phyloP scores from a whole-genome alignment of 768 basidiomycete species.

The Kwoniella newhampshirensis region DNA sequence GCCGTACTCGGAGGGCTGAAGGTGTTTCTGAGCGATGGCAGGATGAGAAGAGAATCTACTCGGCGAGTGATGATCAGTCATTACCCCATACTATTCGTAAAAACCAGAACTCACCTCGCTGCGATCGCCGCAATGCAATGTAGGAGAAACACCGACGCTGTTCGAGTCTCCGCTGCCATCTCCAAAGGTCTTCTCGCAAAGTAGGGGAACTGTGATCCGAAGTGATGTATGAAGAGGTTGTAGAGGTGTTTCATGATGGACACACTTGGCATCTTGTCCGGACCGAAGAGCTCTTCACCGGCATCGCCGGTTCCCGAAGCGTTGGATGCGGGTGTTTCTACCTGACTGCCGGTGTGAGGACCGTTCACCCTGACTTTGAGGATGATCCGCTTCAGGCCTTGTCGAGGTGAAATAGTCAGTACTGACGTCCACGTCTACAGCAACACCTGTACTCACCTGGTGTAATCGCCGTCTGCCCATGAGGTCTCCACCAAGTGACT shows the following conservation, averaged over 20 bases:
- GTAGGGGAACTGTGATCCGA: constrained; percentile 39
- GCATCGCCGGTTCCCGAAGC: background rate
- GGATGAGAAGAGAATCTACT: constrained; percentile 38
- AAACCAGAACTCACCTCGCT: constrained; percentile 25
- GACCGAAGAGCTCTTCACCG: constrained; percentile 19
- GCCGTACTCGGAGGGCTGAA: constrained; percentile 27
- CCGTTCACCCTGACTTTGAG: constrained; percentile 30
- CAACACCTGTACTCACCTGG: constrained; percentile 5
- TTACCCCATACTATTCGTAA: background rate
- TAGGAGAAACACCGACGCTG: constrained; percentile 31
- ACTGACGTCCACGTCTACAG: background rate
- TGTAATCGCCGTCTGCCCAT: constrained; percentile 30
- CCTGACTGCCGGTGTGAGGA: constrained; percentile 14
- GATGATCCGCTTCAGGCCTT: constrained; percentile 33
- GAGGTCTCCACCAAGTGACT: constrained; percentile 40
- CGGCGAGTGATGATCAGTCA: background rate
- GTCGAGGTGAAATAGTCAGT: constrained; percentile 2
- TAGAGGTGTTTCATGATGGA: constrained; percentile 31
- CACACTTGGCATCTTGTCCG: constrained; percentile 22
- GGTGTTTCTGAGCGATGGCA: constrained; percentile 18
- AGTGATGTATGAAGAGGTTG: constrained; percentile 31
- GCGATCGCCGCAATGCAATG: constrained; percentile 33
- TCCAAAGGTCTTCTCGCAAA: constrained; percentile 17
- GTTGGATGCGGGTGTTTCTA: constrained; percentile 7
- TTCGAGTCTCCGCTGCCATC: constrained; percentile 16